Evolutionary conservation across 495 filamentous ascomycete genomes (phyloP).

Genomic region (Aspergillus bertholletiae): DNA sequence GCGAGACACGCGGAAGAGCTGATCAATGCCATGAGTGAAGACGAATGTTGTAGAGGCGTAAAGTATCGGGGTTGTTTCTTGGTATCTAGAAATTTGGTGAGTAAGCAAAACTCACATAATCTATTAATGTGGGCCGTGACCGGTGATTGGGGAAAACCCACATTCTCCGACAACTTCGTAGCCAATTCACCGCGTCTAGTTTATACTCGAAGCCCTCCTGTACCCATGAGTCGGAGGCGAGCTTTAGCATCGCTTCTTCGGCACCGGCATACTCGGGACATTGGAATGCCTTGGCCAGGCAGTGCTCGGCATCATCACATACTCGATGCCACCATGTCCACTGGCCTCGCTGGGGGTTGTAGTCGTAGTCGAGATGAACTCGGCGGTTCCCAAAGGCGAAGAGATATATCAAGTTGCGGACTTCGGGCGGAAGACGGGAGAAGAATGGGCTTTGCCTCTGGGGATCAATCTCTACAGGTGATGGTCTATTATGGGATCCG

Average conservation of each 20-base stretch:
- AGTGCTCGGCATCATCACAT: conserved; percentile 8
- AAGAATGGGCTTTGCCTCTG: conserved; percentile 10
- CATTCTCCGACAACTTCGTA: conserved; percentile 3
- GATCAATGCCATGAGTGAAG: conserved; percentile 12
- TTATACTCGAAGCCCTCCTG: conserved; percentile 10
- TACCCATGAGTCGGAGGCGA: conserved; percentile 4
- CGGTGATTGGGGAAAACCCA: not conserved
- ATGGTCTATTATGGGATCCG: not conserved
- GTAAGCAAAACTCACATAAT: too few relatives aligned
- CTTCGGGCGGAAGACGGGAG: conserved; percentile 2
- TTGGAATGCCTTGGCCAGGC: conserved; percentile 2
- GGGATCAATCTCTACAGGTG: not conserved
- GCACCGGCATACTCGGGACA: conserved; percentile 11
- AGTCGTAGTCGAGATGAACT: conserved; percentile 9
- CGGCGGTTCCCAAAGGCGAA: conserved; percentile 7
- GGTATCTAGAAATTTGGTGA: not conserved
- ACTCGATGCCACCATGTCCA: conserved; percentile 13
- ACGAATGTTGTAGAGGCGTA: conserved; percentile 10
- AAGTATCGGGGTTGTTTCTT: conserved; percentile 1
- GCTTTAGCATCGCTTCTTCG: conserved; percentile 6
- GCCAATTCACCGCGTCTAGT: conserved; percentile 5
- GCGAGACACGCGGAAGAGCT: conserved; percentile 6
- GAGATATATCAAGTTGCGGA: conserved; percentile 8
- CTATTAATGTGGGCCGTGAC: too few relatives aligned
- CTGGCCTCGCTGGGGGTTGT: not conserved